Evolutionary conservation across 179 eudicot species (phyloP), one percentile per base, ranked within the genome.

Genomic region (Vitellaria paradoxa): DNA sequence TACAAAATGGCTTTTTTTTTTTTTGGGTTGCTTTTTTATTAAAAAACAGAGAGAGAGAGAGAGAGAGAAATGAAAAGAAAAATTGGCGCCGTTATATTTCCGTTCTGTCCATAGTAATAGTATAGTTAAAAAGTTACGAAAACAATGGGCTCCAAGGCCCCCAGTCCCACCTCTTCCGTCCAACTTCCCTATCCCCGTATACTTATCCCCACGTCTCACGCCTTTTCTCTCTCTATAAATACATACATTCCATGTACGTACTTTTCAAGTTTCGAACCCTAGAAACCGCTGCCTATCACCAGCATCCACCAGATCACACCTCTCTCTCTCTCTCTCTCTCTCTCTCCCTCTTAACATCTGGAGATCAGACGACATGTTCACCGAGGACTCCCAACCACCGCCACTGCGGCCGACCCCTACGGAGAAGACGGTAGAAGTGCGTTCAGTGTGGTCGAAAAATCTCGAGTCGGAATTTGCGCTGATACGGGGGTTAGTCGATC

Each of bases 371-470:
- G 62, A 40, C 37, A 72, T 57, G 65, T 40, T 42, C 65, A 57
- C 52, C 18, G 65, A 49, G 15, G 73, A 52, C 42, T 9, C 47
- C 14, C 53, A 52, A 5, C 47, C 46, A 9, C 65, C 76, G 2
- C 18, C 9, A 2, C 74, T 12, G 17, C 57, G 37, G 47, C 17
- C 46, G 68, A 24, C 65, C 12, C 66, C 77, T 0, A 55, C 76
- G 45, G 10, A 81, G 17, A 82, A 79, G n/a, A 76, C 87, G 56
- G 79, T 90, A 55, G 56, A 70, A 45, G 77, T 92, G 18, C 92
- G 98, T 0, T 83, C 91, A 2, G 98, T 93, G 0, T 92, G 92
- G 92, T 76, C 91, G 0, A 10, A 56, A 26, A 92, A 92, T 61
- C 76, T 92, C 6, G 87, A 85, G 0, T 55, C 24, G 1, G 98